Percentiles rank a stretch among this genome's conserved stretches.
phyloP scores from a whole-genome alignment of 2,329 filamentous ascomycete genomes.

The Chaetoscypha palmicola region DNA sequence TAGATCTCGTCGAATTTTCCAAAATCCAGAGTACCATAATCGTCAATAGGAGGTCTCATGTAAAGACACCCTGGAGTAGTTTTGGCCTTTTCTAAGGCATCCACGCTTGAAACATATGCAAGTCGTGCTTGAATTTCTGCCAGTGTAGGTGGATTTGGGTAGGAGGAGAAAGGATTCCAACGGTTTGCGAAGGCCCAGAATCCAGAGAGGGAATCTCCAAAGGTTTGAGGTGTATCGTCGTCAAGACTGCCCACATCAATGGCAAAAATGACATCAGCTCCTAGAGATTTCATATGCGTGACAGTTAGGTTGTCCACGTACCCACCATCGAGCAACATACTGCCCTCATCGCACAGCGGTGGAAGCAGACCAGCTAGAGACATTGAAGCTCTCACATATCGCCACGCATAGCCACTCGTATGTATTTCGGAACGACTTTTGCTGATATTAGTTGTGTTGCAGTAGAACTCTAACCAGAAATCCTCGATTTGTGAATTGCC shows the following conservation, averaged over 20 bases:
- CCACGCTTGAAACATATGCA: conserved; percentile 90
- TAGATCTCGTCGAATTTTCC: conserved; percentile 98
- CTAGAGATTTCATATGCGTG: conserved; percentile 91
- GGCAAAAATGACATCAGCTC: conserved; percentile 90
- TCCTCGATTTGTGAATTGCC: conserved; percentile 96
- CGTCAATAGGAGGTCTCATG: conserved; percentile 91
- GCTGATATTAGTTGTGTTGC: conserved; percentile 98
- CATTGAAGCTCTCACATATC: conserved; percentile 95
- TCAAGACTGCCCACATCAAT: conserved; percentile 91
- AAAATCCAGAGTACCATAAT: conserved; percentile 92
- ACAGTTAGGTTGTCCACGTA: conserved; percentile 98
- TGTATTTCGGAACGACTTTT: conserved; percentile 89
- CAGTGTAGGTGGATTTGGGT: conserved; percentile 87
- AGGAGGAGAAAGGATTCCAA: conserved; percentile 90
- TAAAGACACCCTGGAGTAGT: conserved; percentile 85
- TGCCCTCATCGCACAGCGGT: conserved; percentile 91
- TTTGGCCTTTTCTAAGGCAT: conserved; percentile 91
- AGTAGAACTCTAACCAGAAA: conserved; percentile 98
- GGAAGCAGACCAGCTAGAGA: conserved; percentile 87
- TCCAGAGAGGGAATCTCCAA: conserved; percentile 89
- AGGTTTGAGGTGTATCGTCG: conserved; percentile 83
- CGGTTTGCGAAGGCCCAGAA: conserved; percentile 93
- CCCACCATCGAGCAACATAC: conserved; percentile 91
- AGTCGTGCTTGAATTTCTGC: conserved; percentile 93
- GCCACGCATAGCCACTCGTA: conserved; percentile 94